A percentile compares a stretch with the other conserved stretches of the same genome.
These are phyloP conservation scores for Zygoascus sp. DNA, from an alignment of 1,139 yeast species.

Conservation along the genomic window DNA sequence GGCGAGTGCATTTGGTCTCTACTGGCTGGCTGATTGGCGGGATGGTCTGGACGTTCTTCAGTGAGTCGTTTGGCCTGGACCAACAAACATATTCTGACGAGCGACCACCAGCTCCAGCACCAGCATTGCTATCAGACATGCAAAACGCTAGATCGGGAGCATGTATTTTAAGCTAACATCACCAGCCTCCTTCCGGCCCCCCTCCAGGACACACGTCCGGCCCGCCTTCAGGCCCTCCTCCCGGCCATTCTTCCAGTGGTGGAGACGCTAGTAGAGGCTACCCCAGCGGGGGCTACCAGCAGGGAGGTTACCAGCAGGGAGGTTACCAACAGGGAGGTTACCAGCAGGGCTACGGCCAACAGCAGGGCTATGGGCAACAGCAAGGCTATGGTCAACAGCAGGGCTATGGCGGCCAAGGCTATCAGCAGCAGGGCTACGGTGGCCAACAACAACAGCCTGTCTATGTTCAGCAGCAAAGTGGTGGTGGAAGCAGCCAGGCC, in stretches of 20 bases:
- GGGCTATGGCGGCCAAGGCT: conserved; percentile 19
- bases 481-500: conserved; percentile 22
- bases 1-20: neutral
- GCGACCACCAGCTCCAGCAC: no score
- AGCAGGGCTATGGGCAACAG: conserved; percentile 21
- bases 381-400: conserved; percentile 24
- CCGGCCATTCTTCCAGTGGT: conserved; percentile 15
- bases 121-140: no score
- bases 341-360: conserved; percentile 21
- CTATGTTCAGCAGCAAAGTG: conserved; percentile 30
- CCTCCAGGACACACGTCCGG: conserved; percentile 15
- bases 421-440: conserved; percentile 14
- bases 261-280: conserved; percentile 22
- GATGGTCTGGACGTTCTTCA: no score
- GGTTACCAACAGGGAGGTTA: conserved; percentile 22
- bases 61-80: no score
- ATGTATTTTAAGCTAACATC: neutral
- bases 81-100: no score
- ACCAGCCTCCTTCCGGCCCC: conserved; percentile 11
- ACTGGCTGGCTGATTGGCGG: no score
- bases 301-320: conserved; percentile 18
- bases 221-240: conserved; percentile 15
- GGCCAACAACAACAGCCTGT: conserved; percentile 34
- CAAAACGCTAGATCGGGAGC: no score
- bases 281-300: conserved; percentile 18